A percentile compares a stretch with the other conserved stretches of the same genome.
Conservation (phyloP, 768 basidiomycete genomes). For the Amanita muscaria region DNA sequence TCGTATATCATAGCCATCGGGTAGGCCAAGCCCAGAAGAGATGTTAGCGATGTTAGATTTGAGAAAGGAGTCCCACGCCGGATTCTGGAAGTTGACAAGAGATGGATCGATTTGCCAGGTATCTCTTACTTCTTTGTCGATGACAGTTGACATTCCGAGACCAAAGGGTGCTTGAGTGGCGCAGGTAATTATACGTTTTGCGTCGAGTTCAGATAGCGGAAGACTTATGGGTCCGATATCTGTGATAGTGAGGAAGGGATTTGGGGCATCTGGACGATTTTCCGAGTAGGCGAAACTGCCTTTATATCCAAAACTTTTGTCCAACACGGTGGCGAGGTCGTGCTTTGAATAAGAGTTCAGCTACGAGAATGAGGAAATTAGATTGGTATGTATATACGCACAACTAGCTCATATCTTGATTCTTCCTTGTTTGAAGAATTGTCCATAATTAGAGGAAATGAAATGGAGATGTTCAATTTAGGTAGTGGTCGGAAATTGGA, state of each 20-base stretch:
- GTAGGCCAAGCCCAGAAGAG: conserved; percentile 17
- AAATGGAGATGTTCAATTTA: too few relatives aligned
- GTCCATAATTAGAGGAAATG: too few relatives aligned
- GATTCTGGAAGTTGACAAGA: conserved; percentile 20
- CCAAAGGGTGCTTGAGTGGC: conserved; percentile 32
- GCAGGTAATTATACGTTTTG: conserved; percentile 25
- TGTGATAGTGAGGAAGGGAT: conserved; percentile 31
- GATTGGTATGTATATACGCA: too few relatives aligned
- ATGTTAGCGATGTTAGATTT: conserved; percentile 12
- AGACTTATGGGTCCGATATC: conserved; percentile 35
- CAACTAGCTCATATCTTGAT: too few relatives aligned
- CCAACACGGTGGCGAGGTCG: not conserved
- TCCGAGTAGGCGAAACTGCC: conserved; percentile 7
- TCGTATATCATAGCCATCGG: conserved; percentile 10
- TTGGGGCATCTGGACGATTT: conserved; percentile 24
- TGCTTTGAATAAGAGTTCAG: too few relatives aligned
- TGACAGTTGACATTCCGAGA: conserved; percentile 19
- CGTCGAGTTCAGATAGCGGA: conserved; percentile 32
- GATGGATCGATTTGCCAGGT: conserved; percentile 26
- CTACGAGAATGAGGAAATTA: too few relatives aligned
- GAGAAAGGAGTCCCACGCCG: conserved; percentile 5
- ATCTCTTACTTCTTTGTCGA: conserved; percentile 22
- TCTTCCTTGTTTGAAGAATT: too few relatives aligned
- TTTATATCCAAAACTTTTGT: not conserved
- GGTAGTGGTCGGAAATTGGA: too few relatives aligned